A percentile compares a stretch with the other conserved stretches of the same genome.
Conservation (phyloP, 75 land plant genomes). For the Pinus albicaulis region DNA sequence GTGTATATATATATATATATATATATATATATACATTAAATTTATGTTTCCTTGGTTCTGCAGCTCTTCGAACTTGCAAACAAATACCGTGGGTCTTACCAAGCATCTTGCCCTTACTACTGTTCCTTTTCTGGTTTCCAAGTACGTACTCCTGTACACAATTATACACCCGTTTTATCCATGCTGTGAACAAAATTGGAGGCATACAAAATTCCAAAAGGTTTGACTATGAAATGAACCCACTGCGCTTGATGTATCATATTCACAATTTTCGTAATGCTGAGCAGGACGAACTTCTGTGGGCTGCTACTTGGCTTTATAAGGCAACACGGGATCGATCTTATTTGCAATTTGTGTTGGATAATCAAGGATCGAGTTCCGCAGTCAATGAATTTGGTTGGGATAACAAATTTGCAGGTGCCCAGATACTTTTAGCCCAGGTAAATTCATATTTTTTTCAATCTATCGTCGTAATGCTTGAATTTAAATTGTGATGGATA, state of each 20-base stretch:
- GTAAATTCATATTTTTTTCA: conserved; percentile 9
- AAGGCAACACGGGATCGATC: conserved; percentile 25
- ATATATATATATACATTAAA: too few relatives aligned
- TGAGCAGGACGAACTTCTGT: conserved; percentile 52
- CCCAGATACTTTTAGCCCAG: conserved; percentile 24
- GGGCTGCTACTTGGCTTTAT: conserved; percentile 61
- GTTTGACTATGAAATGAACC: too few relatives aligned
- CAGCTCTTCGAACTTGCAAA: conserved; percentile 91
- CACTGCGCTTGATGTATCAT: too few relatives aligned
- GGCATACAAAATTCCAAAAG: too few relatives aligned
- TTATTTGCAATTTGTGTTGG: conserved; percentile 18
- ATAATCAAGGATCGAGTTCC: conserved; percentile 18
- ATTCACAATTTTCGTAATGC: not conserved
- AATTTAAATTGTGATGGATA: not conserved
- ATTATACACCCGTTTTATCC: too few relatives aligned
- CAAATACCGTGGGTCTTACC: conserved; percentile 79
- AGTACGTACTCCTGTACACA: conserved; percentile 18
- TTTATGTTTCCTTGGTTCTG: not conserved
- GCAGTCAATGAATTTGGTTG: conserved; percentile 32
- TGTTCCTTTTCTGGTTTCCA: conserved; percentile 88
- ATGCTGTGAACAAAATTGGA: too few relatives aligned
- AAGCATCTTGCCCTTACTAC: conserved; percentile 85
- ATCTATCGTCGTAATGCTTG: too few relatives aligned
- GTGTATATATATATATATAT: too few relatives aligned
- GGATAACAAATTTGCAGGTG: conserved; percentile 47